Evolutionary conservation across 1,284 basidiomycete genomes (phyloP), one percentile per base, ranked within the genome.

Genomic region (Laetiporus sulphureus): DNA sequence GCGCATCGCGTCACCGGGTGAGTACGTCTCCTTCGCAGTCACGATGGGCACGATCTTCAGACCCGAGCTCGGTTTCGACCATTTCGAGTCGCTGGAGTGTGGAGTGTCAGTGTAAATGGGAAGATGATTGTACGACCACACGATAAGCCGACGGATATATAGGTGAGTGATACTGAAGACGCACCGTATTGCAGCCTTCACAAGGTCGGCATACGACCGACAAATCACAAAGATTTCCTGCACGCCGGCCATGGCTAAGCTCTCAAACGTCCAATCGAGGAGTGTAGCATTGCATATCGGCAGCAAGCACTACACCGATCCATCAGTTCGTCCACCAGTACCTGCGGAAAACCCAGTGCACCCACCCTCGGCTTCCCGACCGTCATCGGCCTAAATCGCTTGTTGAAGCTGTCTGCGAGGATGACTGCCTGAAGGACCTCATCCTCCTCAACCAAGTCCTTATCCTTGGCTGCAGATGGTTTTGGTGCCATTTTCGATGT

Each of bases 221-320:
- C 82, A 95, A 49, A 98, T 83, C 42, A 99, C 85, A 63, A 97
- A 95, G 47, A 97, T 89, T 65, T 98, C 90, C 58, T 94, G 87
- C 34, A 98, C 93, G 40, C 92, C 92, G 24, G 91, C 91, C 15
- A 93, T 72, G 23, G 90, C 83, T 35, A 99, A 76, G 58, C 87
- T 87, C 64, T 99, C 95, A 49, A 99, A 83, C 2, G 95, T 97
- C 92, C 94, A 98, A 54, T 92, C 85, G 23, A 99, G 73, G 25
- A 99, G 68, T 3, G 94, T 88, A 1, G 89, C 87, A 60, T 95
- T 95, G 66, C 93, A 94, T 49, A 99, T 78, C 0, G 95, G 95
- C 16, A 99, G 72, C 8, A 99, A 74, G 65, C 91, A 95, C 90
- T 91, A 56, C 49, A 51, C 36, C 50, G 45, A 45, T 21, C 49